Conservation (phyloP, 2,329 filamentous ascomycete species). For the Xylaria sp. region DNA sequence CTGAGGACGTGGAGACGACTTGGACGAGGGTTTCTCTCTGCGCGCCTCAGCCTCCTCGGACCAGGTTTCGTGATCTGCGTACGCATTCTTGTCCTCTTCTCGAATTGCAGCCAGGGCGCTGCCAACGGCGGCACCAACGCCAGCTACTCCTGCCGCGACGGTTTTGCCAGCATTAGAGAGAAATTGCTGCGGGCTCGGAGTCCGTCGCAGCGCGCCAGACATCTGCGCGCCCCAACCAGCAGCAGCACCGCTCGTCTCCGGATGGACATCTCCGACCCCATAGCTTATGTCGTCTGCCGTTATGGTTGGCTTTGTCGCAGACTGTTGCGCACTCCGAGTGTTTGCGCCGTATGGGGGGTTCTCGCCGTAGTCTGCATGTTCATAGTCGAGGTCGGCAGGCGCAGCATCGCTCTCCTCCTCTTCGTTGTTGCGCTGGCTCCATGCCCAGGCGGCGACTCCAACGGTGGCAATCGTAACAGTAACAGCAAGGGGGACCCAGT, state of each 20-base stretch:
- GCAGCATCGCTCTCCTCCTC: constrained; percentile 64
- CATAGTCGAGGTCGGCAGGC: constrained; percentile 57
- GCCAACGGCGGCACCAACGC: constrained; percentile 81
- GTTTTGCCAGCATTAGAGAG: constrained; percentile 83
- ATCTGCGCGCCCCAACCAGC: constrained; percentile 76
- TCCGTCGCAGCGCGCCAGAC: constrained; percentile 79
- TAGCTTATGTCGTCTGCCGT: constrained; percentile 50
- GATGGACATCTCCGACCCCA: constrained; percentile 46
- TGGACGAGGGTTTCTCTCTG: constrained; percentile 49
- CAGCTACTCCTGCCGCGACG: constrained; percentile 80
- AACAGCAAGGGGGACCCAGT: constrained; percentile 87
- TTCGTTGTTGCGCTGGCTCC: constrained; percentile 84
- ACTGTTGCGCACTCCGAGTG: constrained; percentile 42
- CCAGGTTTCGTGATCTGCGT: constrained; percentile 88
- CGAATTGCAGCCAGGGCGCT: constrained; percentile 82
- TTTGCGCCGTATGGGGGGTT: constrained; percentile 56
- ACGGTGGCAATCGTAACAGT: constrained; percentile 88
- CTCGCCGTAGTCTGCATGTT: constrained; percentile 54
- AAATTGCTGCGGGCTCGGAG: constrained; percentile 86
- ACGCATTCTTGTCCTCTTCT: constrained; percentile 81
- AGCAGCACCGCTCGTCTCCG: constrained; percentile 44
- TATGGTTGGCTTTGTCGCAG: constrained; percentile 47
- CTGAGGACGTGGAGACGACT: constrained; percentile 41
- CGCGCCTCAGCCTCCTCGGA: constrained; percentile 84
- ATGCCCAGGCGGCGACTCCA: constrained; percentile 88